These are phyloP conservation scores for Fusarium circinatum DNA, from an alignment of 2,329 filamentous ascomycete genomes.

Conservation along the genomic window DNA sequence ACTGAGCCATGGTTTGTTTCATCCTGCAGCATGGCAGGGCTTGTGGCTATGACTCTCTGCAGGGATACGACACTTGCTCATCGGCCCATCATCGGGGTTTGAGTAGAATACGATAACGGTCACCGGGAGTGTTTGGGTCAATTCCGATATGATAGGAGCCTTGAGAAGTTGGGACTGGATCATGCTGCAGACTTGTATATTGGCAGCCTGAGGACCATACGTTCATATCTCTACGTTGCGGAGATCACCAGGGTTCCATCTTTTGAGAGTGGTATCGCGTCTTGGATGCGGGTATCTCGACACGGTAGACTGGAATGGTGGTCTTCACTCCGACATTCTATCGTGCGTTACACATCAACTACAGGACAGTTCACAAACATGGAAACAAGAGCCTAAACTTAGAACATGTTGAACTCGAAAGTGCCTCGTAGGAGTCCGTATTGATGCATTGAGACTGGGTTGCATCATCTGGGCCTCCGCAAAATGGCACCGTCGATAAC, in stretches of 20 bases:
- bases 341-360: not conserved
- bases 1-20: not conserved
- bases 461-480: not conserved
- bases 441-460: not conserved
- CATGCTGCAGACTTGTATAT: not conserved
- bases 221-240: not conserved
- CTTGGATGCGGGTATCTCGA: not conserved
- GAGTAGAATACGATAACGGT: not conserved
- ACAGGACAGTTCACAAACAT: not conserved
- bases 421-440: not conserved
- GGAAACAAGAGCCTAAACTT: not conserved
- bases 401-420: not conserved
- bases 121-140: not conserved
- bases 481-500: not conserved
- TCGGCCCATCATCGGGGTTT: rapidly evolving
- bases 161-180: not conserved
- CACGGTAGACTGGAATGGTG: not conserved
- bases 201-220: not conserved
- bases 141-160: not conserved
- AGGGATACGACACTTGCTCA: not conserved
- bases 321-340: not conserved
- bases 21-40: not conserved
- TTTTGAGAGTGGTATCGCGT: rapidly evolving
- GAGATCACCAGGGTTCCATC: not conserved
- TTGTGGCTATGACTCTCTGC: not conserved